Evolutionary conservation across 495 filamentous ascomycete genomes (phyloP), one percentile per base, ranked within the genome.

Genomic region (Amphirosellinia nigrospora): DNA sequence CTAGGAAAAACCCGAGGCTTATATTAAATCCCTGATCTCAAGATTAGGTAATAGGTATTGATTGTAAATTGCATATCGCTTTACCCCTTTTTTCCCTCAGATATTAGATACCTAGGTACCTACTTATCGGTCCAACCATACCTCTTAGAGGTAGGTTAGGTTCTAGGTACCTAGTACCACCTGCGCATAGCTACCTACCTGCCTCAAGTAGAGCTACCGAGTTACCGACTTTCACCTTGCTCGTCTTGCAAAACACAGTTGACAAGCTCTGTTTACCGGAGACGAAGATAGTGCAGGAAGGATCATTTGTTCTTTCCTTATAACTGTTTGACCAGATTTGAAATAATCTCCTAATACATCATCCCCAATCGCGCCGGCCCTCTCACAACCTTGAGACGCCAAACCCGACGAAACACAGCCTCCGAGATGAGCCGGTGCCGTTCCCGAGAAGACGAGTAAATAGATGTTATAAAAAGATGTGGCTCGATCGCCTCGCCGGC

Each of bases 401-500:
- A 13, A 39, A 36, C 15, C 13, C 32, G 28, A 66, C 50, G 26
- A 56, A 43, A 66, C 64, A 3, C 38, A 55, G 41, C 9, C 66
- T 61, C 30, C 34, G 66, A 60, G 13, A 68, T 68, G 56, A 21
- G 63, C 63, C 59, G 53, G 45, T 73, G 39, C 60, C n/a, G 56
- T 23, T 21, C 45, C 39, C 39, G 3, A 68, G 28, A 26, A 39
- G 28, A 26, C 43, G 38, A 61, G 32, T 61, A 38, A 26, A 39
- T n/a, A 60, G 53, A 43, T n/a, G 55, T 26, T 11, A 41, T 23
- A 39, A 39, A 48, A 83, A 67, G 71, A 96, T 96, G 94, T 96
- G 93, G 92, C 89, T 94, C 72, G 93, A 97, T 85, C 90, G 93
- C 75, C 89, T 95, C 70, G 90, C 91, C 64, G 90, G 88, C 75